Conservation (phyloP, 192 early-diverging fungal species). For the Entomortierella parvispora region DNA sequence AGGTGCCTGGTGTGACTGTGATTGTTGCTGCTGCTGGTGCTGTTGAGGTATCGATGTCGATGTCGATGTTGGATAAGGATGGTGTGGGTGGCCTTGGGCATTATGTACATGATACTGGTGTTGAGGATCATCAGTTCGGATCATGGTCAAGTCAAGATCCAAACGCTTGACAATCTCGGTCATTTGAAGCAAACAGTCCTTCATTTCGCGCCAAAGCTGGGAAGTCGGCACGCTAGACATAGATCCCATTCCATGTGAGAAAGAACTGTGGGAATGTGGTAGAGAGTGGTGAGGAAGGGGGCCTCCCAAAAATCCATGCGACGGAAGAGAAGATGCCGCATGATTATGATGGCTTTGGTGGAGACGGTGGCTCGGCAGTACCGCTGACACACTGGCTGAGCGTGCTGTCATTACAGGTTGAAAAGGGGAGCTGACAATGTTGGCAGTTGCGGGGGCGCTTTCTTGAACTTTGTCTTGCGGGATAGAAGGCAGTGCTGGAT, state of each 20-base stretch:
- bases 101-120: neutral
- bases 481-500: slow-evolving; percentile 39
- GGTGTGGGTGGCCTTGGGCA: neutral
- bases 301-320: slow-evolving; percentile 23
- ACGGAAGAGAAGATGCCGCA: slow-evolving; percentile 29
- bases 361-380: slow-evolving; percentile 10
- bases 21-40: neutral
- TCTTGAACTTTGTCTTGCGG: slow-evolving; percentile 26
- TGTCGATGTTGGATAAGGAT: neutral
- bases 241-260: neutral
- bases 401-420: slow-evolving; percentile 31
- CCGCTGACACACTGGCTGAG: slow-evolving; percentile 27
- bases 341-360: neutral
- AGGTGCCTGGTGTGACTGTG: neutral
- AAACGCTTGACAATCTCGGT: slow-evolving; percentile 46
- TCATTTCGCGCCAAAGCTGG: slow-evolving; percentile 41
- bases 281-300: slow-evolving; percentile 1
- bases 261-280: slow-evolving; percentile 4
- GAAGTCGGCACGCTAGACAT: slow-evolving; percentile 2
- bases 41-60: neutral
- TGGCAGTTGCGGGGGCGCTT: neutral
- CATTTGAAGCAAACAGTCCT: slow-evolving; percentile 46
- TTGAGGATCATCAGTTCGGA: slow-evolving; percentile 30
- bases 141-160: slow-evolving; percentile 44
- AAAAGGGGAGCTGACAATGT: slow-evolving; percentile 7